Base-by-base conservation (phyloP, 371 early-diverging fungal genomes). In the Lichtheimia hyalospora region DNA sequence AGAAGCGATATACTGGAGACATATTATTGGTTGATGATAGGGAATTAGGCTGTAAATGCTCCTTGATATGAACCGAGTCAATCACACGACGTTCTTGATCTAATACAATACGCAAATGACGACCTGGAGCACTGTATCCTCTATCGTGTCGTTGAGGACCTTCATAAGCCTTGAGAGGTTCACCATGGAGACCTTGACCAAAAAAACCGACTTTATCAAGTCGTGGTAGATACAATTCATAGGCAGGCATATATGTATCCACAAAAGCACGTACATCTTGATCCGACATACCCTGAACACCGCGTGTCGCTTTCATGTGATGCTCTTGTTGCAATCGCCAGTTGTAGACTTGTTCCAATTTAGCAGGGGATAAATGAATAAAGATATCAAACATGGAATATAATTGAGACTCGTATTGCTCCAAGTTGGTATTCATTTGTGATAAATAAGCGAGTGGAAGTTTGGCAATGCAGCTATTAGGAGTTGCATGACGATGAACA, bases 281-380 rank as follows among this genome's bases (percentile, higher is more conserved):
- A 44, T 87, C 83, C 2, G 82, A 83, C 75, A 96, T 67, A 0
- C 86, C 88, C 0, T 64, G 49, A 0, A 80, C 84, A 16, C 72
- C 73, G 3, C 70, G 59, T 2, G 64, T 61, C 44, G 61, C 52
- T 67, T 91, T 73, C 62, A 82, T 78, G 48, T 84, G 77, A 41
- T 75, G 76, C 62, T 97, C 97, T 70, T 96, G 96, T 58, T 97
- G 79, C 66, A 82, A 72, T 59, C 97, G 79, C 97, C 97, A 97
- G 28, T 82, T 68, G 69, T 89, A 93, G 0, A 96, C 89, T 12
- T 85, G 71, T 3, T 78, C 68, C 1, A 89, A 54, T 27, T 89
- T 75, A 0, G 69, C 58, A 0, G 92, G 83, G 3, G 82, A 74
- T 14, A 96, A 60, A 61, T 89, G 91, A 39, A 96, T 77, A 69